A percentile compares a stretch with the other conserved stretches of the same genome.
phyloP scores from a whole-genome alignment of 768 basidiomycete species.

The Crucibulum laeve region DNA sequence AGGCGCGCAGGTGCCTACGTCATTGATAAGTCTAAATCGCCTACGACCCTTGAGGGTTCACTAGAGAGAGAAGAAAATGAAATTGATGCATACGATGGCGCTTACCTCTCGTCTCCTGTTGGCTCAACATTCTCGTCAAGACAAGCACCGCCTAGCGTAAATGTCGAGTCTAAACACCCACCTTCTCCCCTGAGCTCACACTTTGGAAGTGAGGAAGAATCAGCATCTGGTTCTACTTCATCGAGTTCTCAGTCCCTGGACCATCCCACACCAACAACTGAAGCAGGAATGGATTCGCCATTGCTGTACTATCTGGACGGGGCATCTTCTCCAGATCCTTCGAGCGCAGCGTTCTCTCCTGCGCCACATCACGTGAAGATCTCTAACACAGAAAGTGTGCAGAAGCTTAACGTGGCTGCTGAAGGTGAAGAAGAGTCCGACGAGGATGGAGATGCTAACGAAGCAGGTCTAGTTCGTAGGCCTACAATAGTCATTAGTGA shows the following conservation, averaged over 20 bases:
- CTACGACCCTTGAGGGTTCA: neutral
- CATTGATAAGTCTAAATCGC: constrained; percentile 23
- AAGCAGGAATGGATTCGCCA: constrained; percentile 21
- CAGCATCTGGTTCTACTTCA: constrained; percentile 31
- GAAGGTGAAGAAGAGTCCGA: constrained; percentile 15
- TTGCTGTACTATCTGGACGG: constrained; percentile 32
- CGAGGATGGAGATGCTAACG: constrained; percentile 10
- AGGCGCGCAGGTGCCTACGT: constrained; percentile 51
- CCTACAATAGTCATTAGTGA: constrained; percentile 33
- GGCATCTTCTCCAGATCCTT: constrained; percentile 21
- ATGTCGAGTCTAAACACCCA: constrained; percentile 17
- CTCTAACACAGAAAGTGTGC: constrained; percentile 25
- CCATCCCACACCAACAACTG: constrained; percentile 35
- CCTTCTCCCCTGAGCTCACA: constrained; percentile 47
- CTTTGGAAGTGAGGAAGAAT: constrained; percentile 40
- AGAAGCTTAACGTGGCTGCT: constrained; percentile 9
- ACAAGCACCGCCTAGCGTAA: constrained; percentile 3
- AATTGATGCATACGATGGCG: neutral
- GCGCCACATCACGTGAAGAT: constrained; percentile 16
- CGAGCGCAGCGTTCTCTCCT: constrained; percentile 15
- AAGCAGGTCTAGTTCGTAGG: constrained; percentile 12
- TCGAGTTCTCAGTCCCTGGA: constrained; percentile 36
- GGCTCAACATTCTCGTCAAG: constrained; percentile 3
- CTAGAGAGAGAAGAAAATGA: neutral
- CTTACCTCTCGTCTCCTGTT: neutral